Evolutionary conservation across 2,329 filamentous ascomycete species (phyloP).

Genomic region (Onygenales sp.): DNA sequence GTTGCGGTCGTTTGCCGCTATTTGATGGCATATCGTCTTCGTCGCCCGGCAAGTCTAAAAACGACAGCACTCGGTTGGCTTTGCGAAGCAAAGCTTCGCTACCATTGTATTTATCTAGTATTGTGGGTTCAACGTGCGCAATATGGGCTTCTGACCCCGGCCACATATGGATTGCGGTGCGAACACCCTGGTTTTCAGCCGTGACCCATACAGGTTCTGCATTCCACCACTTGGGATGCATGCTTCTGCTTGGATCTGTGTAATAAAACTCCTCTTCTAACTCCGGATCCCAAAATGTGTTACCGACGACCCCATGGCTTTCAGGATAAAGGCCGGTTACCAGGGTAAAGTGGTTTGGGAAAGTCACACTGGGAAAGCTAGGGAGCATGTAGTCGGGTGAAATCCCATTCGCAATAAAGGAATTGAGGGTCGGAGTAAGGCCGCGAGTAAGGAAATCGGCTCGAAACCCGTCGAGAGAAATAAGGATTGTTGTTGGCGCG

Average conservation of each 20-base stretch:
- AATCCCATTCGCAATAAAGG: constrained; percentile 71
- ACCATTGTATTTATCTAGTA: constrained; percentile 76
- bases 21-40: constrained; percentile 41
- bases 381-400: constrained; percentile 89
- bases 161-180: constrained; percentile 94
- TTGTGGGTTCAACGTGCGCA: constrained; percentile 61
- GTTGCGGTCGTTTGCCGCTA: constrained; percentile 61
- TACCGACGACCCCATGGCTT: constrained; percentile 84
- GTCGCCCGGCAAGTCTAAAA: constrained; percentile 71
- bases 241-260: constrained; percentile 63
- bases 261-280: constrained; percentile 77
- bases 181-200: constrained; percentile 70
- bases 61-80: constrained; percentile 66
- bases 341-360: constrained; percentile 91
- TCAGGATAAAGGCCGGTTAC: constrained; percentile 89
- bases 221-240: constrained; percentile 87
- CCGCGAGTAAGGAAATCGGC: constrained; percentile 82
- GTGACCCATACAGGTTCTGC: constrained; percentile 93
- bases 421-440: constrained; percentile 71
- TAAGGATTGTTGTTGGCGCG: constrained; percentile 81
- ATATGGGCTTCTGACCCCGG: constrained; percentile 89
- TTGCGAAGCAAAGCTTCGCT: constrained; percentile 66
- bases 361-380: constrained; percentile 92
- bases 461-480: constrained; percentile 91
- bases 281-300: constrained; percentile 84